Percentiles rank a stretch among this genome's conserved stretches.
Evolutionary conservation across 768 basidiomycete genomes (phyloP).

Genomic region (Boletus reticuloceps): DNA sequence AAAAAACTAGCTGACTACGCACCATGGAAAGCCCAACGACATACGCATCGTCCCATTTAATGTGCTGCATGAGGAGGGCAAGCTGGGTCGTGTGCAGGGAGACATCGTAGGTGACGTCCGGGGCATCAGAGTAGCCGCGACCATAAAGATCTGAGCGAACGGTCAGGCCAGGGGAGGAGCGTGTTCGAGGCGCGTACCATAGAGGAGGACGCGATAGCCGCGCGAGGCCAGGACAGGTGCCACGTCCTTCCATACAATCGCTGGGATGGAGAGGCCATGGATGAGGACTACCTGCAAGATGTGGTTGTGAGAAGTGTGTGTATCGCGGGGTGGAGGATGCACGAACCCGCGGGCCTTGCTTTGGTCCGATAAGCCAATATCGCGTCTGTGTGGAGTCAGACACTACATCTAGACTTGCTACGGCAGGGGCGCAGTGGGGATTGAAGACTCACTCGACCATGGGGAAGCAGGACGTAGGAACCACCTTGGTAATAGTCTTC

Average conservation of each 20-base stretch:
- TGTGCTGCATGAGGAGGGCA: conserved; percentile 78
- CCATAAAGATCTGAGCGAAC: conserved; percentile 67
- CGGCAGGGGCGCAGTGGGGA: not conserved
- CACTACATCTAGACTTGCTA: not conserved
- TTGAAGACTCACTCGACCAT: conserved; percentile 52
- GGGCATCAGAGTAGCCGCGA: conserved; percentile 81
- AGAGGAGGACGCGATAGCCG: conserved; percentile 74
- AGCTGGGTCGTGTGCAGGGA: conserved; percentile 71
- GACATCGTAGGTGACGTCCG: conserved; percentile 63
- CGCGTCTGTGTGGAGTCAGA: conserved; percentile 44
- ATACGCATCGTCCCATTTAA: conserved; percentile 65
- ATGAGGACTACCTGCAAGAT: conserved; percentile 63
- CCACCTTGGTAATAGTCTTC: conserved; percentile 63
- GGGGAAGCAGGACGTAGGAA: conserved; percentile 62
- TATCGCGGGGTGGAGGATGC: not conserved
- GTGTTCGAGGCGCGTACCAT: conserved; percentile 43
- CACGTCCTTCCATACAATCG: conserved; percentile 76
- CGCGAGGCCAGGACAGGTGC: conserved; percentile 58
- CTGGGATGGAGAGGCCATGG: conserved; percentile 74
- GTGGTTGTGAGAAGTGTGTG: not conserved
- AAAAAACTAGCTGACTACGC: not conserved
- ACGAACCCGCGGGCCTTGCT: conserved; percentile 61
- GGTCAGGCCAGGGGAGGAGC: conserved; percentile 1
- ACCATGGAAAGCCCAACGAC: conserved; percentile 80
- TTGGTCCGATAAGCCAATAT: conserved; percentile 78